Evolutionary conservation across 495 filamentous ascomycete species (phyloP).

Genomic region (Clohesyomyces aquaticus): DNA sequence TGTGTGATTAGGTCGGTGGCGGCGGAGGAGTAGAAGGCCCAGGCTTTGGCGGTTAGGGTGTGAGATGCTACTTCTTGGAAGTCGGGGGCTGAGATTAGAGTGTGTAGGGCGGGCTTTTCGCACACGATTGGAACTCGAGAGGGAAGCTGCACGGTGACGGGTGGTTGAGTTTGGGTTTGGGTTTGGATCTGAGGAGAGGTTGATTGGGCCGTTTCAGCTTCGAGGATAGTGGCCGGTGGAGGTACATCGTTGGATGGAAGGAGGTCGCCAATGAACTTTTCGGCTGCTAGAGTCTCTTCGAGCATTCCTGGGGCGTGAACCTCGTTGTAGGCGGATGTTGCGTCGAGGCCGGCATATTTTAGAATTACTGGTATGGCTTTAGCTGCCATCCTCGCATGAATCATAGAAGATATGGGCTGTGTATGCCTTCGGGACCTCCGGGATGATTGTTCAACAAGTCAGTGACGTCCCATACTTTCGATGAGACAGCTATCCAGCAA

Average conservation of each 20-base stretch:
- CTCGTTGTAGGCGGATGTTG: constrained; percentile 68
- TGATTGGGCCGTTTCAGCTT: constrained; percentile 14
- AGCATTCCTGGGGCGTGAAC: constrained; percentile 66
- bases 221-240: constrained; percentile 6
- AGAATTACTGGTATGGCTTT: constrained; percentile 57
- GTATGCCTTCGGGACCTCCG: constrained; percentile 35
- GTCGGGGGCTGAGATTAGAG: constrained; percentile 73
- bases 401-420: neutral
- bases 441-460: constrained; percentile 40
- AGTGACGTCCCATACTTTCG: constrained; percentile 43
- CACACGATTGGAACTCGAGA: constrained; percentile 41
- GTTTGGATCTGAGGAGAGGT: constrained; percentile 66
- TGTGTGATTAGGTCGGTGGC: constrained; percentile 76
- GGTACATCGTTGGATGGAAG: constrained; percentile 55
- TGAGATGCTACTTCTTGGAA: constrained; percentile 68
- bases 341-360: constrained; percentile 73
- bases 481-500: constrained; percentile 43
- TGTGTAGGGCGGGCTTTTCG: constrained; percentile 67
- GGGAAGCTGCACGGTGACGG: constrained; percentile 31
- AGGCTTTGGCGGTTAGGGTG: constrained; percentile 69
- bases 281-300: constrained; percentile 57
- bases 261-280: constrained; percentile 62
- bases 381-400: neutral
- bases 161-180: constrained; percentile 70
- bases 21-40: constrained; percentile 82